phyloP scores from a whole-genome alignment of 805 yeast genomes.

The Ogataea pignaliae region DNA sequence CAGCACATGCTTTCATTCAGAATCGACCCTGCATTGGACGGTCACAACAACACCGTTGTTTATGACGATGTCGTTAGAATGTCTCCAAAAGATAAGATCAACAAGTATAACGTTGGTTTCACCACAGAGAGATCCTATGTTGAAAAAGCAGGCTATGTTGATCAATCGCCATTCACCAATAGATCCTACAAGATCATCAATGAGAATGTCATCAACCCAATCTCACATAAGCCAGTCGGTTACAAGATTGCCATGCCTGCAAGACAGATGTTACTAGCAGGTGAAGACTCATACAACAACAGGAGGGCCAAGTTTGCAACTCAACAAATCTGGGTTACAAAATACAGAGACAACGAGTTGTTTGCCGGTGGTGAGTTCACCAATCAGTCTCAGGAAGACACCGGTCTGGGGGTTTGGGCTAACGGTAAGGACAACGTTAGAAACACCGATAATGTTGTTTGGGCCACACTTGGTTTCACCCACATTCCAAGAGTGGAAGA shows the following conservation, averaged over 20 bases:
- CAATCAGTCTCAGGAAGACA: conserved; percentile 67
- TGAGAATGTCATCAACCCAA: conserved; percentile 65
- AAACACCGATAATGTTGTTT: conserved; percentile 70
- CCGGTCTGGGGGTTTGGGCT: conserved; percentile 71
- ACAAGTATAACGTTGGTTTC: conserved; percentile 70
- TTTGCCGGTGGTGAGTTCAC: conserved; percentile 86
- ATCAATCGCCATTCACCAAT: conserved; percentile 71
- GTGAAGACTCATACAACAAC: conserved; percentile 55
- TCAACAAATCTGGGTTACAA: conserved; percentile 78
- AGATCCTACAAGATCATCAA: conserved; percentile 73
- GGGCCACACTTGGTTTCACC: conserved; percentile 80
- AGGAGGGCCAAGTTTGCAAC: conserved; percentile 75
- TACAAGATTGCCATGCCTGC: conserved; percentile 74
- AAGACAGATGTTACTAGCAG: conserved; percentile 69
- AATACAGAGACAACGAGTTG: conserved; percentile 65
- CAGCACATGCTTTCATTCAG: conserved; percentile 78
- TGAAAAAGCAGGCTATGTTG: conserved; percentile 67
- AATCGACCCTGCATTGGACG: conserved; percentile 79
- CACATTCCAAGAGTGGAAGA: conserved; percentile 82
- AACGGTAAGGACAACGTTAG: conserved; percentile 63
- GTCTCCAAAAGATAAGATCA: conserved; percentile 47
- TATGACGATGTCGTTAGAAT: conserved; percentile 66
- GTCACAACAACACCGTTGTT: conserved; percentile 69
- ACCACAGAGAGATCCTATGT: conserved; percentile 56
- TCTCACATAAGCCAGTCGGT: conserved; percentile 68